Evolutionary conservation across 148 eudicot genomes (phyloP).

Genomic region (Heliamphora exappendiculata): DNA sequence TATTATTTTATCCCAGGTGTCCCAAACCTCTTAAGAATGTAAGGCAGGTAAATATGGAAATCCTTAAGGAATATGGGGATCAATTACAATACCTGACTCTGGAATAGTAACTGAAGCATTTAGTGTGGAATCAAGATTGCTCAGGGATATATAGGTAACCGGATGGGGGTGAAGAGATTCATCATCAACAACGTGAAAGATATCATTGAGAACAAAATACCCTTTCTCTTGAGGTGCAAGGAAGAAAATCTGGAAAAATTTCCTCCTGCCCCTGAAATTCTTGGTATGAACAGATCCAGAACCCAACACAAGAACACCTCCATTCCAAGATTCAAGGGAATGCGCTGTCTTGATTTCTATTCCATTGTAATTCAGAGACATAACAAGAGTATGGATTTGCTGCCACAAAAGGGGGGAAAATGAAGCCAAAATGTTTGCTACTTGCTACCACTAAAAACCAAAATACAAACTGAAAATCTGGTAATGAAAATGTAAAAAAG

Average conservation of each 20-base stretch:
- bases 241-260: constrained; percentile 84
- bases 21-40: background rate
- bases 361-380: constrained; percentile 57
- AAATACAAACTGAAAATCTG: no score
- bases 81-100: constrained; percentile 57
- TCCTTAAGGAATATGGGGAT: background rate
- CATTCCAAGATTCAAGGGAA: constrained; percentile 90
- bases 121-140: constrained; percentile 52
- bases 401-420: constrained; percentile 30
- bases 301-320: constrained; percentile 87
- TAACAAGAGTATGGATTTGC: constrained; percentile 80
- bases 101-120: constrained; percentile 42
- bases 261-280: constrained; percentile 56
- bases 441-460: no score
- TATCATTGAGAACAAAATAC: constrained; percentile 83
- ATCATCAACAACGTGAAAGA: constrained; percentile 79
- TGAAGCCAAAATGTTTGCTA: background rate
- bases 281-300: constrained; percentile 69
- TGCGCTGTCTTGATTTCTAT: constrained; percentile 77
- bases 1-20: no score
- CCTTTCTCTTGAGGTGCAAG: constrained; percentile 97
- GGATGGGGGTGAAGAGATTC: constrained; percentile 62
- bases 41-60: background rate
- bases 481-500: no score
- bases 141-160: constrained; percentile 46